Evolutionary conservation across 2,329 filamentous ascomycete species (phyloP).

Genomic region (Fusarium tuaranense): DNA sequence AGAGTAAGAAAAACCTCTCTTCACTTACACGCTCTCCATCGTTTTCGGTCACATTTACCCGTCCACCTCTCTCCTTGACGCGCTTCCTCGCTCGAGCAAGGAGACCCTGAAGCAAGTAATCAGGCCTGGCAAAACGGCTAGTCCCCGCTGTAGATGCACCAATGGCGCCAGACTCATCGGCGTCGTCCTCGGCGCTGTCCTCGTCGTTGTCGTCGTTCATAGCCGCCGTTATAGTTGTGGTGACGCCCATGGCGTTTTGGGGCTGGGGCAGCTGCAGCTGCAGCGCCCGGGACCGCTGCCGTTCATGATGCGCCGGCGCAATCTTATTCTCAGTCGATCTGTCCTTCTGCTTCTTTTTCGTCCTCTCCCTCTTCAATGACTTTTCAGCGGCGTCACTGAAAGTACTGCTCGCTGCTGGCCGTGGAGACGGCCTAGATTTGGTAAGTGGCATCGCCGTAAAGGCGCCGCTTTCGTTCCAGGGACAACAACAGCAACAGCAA

Average conservation of each 20-base stretch:
- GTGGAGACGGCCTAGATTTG: conserved; percentile 36
- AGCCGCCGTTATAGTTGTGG: conserved; percentile 8
- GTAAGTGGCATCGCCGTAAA: conserved; percentile 37
- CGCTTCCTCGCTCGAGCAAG: conserved; percentile 40
- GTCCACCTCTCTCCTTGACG: conserved; percentile 36
- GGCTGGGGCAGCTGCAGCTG: conserved; percentile 23
- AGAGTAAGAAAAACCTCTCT: conserved; percentile 5
- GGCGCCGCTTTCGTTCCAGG: neutral
- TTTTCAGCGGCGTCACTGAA: conserved; percentile 19
- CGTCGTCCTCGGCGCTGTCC: conserved; percentile 7
- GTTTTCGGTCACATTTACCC: conserved; percentile 10
- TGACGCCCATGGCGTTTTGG: conserved; percentile 24
- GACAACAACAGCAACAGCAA: neutral
- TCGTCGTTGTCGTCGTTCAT: conserved; percentile 5
- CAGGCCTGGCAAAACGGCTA: conserved; percentile 34
- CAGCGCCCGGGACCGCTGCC: conserved; percentile 17
- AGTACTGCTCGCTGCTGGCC: conserved; percentile 19
- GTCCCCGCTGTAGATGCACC: conserved; percentile 9
- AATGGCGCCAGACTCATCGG: conserved; percentile 23
- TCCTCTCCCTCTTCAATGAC: conserved; percentile 6
- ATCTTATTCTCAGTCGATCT: conserved; percentile 30
- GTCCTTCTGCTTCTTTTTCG: conserved; percentile 10
- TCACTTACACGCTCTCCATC: conserved; percentile 37
- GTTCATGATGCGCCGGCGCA: conserved; percentile 21
- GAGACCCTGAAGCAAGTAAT: conserved; percentile 37